A percentile compares a stretch with the other conserved stretches of the same genome.
Conservation (phyloP, 331 rosid species). For the Acacia pycnantha region DNA sequence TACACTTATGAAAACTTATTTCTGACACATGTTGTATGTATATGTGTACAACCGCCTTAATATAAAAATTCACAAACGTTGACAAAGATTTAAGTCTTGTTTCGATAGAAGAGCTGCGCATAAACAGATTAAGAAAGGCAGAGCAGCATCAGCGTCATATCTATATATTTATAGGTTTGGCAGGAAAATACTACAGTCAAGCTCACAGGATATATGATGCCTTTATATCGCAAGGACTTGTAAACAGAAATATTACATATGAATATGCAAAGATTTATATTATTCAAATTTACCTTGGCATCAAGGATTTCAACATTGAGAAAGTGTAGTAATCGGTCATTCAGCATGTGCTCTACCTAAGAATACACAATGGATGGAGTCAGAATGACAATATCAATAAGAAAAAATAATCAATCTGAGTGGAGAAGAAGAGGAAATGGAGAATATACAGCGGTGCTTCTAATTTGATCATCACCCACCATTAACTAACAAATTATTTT, state of each 20-base stretch:
- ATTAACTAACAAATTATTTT: background rate
- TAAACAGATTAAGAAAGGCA: conserved; percentile 13
- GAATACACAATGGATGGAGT: conserved; percentile 35
- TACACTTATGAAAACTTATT: background rate
- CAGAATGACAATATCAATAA: conserved; percentile 30
- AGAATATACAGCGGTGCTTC: background rate
- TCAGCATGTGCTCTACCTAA: conserved; percentile 67
- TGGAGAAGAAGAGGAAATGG: background rate
- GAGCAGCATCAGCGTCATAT: conserved; percentile 4
- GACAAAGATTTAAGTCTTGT: conserved; percentile 18
- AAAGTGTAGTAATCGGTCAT: conserved; percentile 50
- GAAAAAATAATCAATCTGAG: conserved; percentile 11
- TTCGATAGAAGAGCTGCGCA: background rate
- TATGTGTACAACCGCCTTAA: background rate
- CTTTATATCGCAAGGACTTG: conserved; percentile 5
- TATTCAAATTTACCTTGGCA: conserved; percentile 51
- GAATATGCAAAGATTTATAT: conserved; percentile 3
- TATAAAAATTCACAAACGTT: background rate
- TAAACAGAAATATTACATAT: conserved; percentile 11
- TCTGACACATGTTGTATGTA: background rate
- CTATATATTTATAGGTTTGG: background rate
- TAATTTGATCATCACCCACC: background rate
- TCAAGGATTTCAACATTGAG: conserved; percentile 63
- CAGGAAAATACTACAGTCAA: conserved; percentile 22
- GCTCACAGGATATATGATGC: conserved; percentile 10